Conservation (phyloP, 202 grass and related monocot genomes). For the Digitaria exilis region DNA sequence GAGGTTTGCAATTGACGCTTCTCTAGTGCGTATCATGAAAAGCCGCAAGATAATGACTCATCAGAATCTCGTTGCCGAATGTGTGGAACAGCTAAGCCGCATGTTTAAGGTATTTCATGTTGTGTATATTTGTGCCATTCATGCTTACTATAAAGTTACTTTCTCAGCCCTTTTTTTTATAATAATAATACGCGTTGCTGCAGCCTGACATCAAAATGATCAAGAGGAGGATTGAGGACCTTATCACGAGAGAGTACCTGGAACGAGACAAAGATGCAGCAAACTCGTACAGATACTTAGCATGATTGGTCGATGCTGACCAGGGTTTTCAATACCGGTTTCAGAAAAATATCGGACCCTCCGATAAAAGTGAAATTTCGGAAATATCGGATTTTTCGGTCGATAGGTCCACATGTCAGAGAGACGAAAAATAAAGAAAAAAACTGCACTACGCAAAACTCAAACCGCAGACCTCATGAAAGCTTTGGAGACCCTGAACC, state of each 20-base stretch:
- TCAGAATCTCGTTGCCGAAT: constrained; percentile 87
- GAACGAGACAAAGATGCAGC: constrained; percentile 67
- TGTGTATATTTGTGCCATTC: not conserved
- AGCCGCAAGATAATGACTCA: constrained; percentile 87
- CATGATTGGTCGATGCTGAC: constrained; percentile 40
- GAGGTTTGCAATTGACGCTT: constrained; percentile 87
- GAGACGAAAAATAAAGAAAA: too few species aligned
- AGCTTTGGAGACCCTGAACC: too few species aligned
- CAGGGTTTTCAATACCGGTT: too few species aligned
- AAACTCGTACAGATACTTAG: constrained; percentile 68
- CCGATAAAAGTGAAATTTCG: too few species aligned
- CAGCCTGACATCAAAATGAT: constrained; percentile 95
- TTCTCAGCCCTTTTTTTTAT: not conserved
- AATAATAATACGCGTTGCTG: not conserved
- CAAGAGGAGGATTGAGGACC: constrained; percentile 83
- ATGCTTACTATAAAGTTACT: not conserved
- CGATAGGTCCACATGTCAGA: too few species aligned
- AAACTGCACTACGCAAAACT: too few species aligned
- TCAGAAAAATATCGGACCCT: too few species aligned
- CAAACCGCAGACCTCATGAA: too few species aligned
- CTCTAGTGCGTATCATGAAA: constrained; percentile 95
- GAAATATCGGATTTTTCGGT: too few species aligned
- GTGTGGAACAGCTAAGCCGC: constrained; percentile 89
- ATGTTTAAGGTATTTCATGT: constrained; percentile 87
- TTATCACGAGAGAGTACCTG: constrained; percentile 83